A percentile compares a stretch with the other conserved stretches of the same genome.
Conservation (phyloP, 78 protist species). For the Pigoraptor vietnamica region DNA sequence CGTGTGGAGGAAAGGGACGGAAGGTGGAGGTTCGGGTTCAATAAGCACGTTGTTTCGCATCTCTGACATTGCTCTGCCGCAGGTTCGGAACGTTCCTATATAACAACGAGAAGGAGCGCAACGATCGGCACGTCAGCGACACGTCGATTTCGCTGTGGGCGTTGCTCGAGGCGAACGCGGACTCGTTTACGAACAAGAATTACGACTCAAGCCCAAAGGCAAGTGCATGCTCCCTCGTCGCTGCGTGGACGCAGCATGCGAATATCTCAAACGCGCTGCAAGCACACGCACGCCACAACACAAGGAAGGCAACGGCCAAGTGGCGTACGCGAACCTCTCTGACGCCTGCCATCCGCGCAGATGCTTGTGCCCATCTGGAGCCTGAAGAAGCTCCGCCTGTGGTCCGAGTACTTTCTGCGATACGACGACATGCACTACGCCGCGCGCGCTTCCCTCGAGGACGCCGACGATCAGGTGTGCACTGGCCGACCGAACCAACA, state of each 20-base stretch:
- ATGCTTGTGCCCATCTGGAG: background rate
- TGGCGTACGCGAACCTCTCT: background rate
- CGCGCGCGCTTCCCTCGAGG: slow-evolving; percentile 49
- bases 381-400: slow-evolving; percentile 50
- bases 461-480: background rate
- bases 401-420: slow-evolving; percentile 52
- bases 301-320: too few relatives aligned
- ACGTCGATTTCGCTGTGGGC: background rate
- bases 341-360: background rate
- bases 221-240: too few relatives aligned
- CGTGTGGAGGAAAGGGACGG: background rate
- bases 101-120: slow-evolving; percentile 57
- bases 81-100: slow-evolving; percentile 76
- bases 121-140: background rate
- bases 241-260: background rate
- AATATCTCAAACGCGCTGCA: background rate
- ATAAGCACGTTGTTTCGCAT: background rate
- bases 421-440: slow-evolving; percentile 7
- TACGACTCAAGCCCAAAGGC: background rate
- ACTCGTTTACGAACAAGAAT: background rate
- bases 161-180: background rate
- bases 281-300: background rate
- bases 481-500: background rate
- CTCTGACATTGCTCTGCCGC: slow-evolving; percentile 4
- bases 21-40: background rate